phyloP scores from a whole-genome alignment of 164 flowering plant genomes.

The Vitis vinifera region DNA sequence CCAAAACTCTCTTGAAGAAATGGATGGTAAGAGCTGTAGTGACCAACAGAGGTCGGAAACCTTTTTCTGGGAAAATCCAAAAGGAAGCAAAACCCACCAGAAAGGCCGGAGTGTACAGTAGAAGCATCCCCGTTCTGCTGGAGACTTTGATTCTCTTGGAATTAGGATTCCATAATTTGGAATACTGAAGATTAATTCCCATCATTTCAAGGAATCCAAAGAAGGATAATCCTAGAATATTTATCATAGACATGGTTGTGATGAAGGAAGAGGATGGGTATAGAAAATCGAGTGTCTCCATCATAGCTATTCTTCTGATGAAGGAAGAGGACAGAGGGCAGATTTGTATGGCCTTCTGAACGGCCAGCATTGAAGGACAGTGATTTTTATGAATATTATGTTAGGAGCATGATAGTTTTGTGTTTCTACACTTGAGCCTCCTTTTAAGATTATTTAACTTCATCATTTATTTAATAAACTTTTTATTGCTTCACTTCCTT shows the following conservation, averaged over 20 bases:
- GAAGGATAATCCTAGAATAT: not conserved
- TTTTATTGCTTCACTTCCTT: too few species aligned
- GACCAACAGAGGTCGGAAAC: conserved; percentile 28
- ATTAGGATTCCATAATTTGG: conserved; percentile 15
- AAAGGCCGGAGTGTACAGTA: conserved; percentile 35
- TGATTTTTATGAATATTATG: too few species aligned
- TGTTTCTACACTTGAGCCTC: too few species aligned
- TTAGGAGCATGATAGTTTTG: too few species aligned
- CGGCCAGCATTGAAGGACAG: too few species aligned
- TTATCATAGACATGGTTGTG: not conserved
- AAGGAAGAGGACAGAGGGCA: too few species aligned
- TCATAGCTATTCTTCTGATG: not conserved
- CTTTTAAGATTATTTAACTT: too few species aligned
- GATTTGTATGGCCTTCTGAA: too few species aligned
- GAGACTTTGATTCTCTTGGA: conserved; percentile 10
- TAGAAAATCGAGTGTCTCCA: not conserved
- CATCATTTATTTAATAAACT: too few species aligned
- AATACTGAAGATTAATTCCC: conserved; percentile 19
- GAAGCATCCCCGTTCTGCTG: conserved; percentile 40
- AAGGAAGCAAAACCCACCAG: conserved; percentile 22
- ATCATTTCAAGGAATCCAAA: conserved; percentile 2
- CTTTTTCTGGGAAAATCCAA: conserved; percentile 4
- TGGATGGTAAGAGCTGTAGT: conserved; percentile 34
- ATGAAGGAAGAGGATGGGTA: not conserved
- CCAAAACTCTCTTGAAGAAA: conserved; percentile 42